These are phyloP conservation scores for Cercospora zeina DNA, from an alignment of 2,329 filamentous ascomycete species.

Conservation along the genomic window DNA sequence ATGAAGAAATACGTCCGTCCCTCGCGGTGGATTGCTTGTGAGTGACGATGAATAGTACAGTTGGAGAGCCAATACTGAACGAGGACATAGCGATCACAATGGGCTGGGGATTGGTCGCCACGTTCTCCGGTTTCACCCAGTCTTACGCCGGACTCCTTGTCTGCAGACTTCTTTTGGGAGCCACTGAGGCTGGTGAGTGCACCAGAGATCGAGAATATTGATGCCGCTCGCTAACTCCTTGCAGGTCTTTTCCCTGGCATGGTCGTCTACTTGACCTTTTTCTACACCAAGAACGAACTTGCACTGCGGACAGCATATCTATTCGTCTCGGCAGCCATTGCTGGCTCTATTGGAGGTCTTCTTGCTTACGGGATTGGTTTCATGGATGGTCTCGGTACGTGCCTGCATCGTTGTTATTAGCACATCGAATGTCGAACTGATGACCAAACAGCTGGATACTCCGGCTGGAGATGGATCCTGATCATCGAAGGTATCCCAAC, in stretches of 20 bases:
- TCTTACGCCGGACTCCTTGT: constrained; percentile 19
- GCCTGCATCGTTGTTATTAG: constrained; percentile 33
- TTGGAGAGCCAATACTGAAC: constrained; percentile 39
- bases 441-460: constrained; percentile 54
- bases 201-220: neutral
- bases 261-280: constrained; percentile 48
- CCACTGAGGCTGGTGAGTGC: constrained; percentile 18
- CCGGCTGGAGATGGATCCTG: constrained; percentile 71
- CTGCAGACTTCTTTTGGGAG: constrained; percentile 23
- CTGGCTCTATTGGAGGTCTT: constrained; percentile 49
- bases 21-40: constrained; percentile 42
- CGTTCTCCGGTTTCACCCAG: constrained; percentile 19
- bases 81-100: constrained; percentile 58
- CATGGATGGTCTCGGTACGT: constrained; percentile 64
- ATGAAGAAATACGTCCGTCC: constrained; percentile 22
- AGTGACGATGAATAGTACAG: neutral
- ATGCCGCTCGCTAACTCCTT: neutral
- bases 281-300: constrained; percentile 48
- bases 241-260: constrained; percentile 24
- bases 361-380: constrained; percentile 59
- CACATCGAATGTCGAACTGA: constrained; percentile 28
- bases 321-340: constrained; percentile 50
- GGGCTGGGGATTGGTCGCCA: constrained; percentile 23
- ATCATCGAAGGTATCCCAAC: constrained; percentile 40
- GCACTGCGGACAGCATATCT: constrained; percentile 49